Percentiles rank a stretch among this genome's conserved stretches.
phyloP scores from a whole-genome alignment of 148 eudicot species.

The Rhododendron vialii region DNA sequence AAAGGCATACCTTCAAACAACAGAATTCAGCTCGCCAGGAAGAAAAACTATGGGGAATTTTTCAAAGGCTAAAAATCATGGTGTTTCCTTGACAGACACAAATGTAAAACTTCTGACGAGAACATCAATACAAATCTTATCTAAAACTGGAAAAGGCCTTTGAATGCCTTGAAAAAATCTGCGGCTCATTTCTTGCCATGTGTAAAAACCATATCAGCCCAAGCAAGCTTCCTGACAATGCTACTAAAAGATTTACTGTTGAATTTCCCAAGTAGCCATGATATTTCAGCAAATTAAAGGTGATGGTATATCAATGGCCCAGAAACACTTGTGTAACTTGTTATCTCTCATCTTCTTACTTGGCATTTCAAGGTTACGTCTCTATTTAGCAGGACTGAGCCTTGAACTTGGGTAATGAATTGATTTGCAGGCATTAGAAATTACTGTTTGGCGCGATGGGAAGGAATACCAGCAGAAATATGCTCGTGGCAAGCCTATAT shows the following conservation, averaged over 20 bases:
- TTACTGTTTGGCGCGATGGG: slow-evolving; percentile 89
- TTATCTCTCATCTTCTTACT: neutral
- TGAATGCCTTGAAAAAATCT: neutral
- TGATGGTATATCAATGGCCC: neutral
- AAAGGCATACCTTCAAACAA: neutral
- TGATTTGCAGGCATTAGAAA: slow-evolving; percentile 59
- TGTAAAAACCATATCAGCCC: neutral
- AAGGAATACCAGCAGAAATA: slow-evolving; percentile 73
- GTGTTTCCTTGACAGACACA: neutral
- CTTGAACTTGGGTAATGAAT: neutral
- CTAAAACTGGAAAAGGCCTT: neutral
- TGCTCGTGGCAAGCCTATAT: slow-evolving; percentile 86
- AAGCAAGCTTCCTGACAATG: neutral
- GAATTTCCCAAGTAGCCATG: neutral
- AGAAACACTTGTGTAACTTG: neutral
- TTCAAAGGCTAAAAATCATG: neutral
- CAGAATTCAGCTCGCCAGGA: neutral
- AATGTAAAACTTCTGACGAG: neutral
- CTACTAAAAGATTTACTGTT: neutral
- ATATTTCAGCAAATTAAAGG: neutral
- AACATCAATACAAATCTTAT: neutral
- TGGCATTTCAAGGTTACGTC: neutral
- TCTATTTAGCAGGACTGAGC: neutral
- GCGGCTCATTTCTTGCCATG: neutral
- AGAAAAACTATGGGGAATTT: neutral